Evolutionary conservation across 2,329 filamentous ascomycete genomes (phyloP), one percentile per base, ranked within the genome.

Genomic region (Ascochyta pisi): DNA sequence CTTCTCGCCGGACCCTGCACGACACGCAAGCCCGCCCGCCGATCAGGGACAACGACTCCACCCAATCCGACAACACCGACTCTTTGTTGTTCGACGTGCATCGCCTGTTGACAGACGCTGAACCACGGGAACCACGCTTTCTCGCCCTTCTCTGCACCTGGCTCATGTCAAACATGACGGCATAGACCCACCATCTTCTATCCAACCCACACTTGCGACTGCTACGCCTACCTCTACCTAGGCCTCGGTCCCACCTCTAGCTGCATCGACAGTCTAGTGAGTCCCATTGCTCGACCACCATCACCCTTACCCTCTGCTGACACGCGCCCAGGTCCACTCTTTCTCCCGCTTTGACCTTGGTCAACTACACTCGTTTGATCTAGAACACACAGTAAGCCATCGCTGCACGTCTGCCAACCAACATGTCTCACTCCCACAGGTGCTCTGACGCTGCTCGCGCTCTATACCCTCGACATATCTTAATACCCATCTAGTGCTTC

Each of bases 301-400:
- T 29, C 35, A 15, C 38, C 38, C 35, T 19, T 38, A 16, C 44
- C 6, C 10, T 33, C 19, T 13, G 27, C 65, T 73, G 60, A 73
- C 61, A 19, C 24, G 13, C 15, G 15, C 40, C 37, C 58, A 73
- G 70, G 68, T 73, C 68, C 74, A 75, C 65, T 76, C 74, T 59
- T 76, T 75, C 66, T 37, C 50, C 60, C 66, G 48, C 47, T 67
- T 76, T 76, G 73, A 75, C 64, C 61, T 66, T 76, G 69, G 79
- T 81, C 79, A 81, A 79, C 73, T 79, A 78, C 80, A 81, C 77
- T 82, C 80, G 79, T 81, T 82, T 81, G 74, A 66, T 70, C 60
- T 61, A 60, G 58, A 66, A 71, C 70, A 73, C 69, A 79, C 74
- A 71, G 72, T 74, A 66, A 41, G 72, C 67, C 23, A 27, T 44